Base-by-base conservation (phyloP, 352 stramenopile genomes). In the Phytophthora crassamura region DNA sequence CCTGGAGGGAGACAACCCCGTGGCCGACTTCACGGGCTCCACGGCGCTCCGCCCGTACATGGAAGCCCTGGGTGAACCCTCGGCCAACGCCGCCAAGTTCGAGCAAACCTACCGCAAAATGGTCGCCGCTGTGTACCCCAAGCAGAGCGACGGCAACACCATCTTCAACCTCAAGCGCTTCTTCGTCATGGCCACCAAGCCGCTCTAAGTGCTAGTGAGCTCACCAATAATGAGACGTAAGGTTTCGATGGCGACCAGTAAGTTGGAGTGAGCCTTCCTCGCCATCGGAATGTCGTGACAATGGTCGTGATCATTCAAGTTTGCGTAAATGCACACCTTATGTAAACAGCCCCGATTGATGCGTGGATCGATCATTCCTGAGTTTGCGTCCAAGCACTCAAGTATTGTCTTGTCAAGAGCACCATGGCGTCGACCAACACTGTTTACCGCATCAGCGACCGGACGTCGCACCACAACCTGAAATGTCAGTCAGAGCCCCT, bases 131-230 rank as follows among this genome's bases (percentile, higher is more conserved):
- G 84, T 81, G 18, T 91, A 93, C 55, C 75, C 82, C 4, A 81
- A 84, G 42, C 75, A 90, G 45, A 58, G 60, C 12, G 81, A 91
- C 51, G 80, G 81, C 4, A 39, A 60, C 57, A 88, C 82, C 1
- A 75, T 91, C 55, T 89, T 90, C 59, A 80, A 84, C 41, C 58
- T 89, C 36, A 90, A 82, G 47, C 84, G 84, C 16, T 91, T 93
- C 64, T 93, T 93, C 53, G 52, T 87, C 20, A 67, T 90, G 35
- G 80, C 74, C 7, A 75, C 59, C 14, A 88, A 85, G 56, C 39
- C 64, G 9, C 2, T 64, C 34, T 65, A 66, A 16, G 57, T 48
- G n/a, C n/a, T n/a, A n/a, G n/a, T n/a, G n/a, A n/a, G 64, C 6
- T 40, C 51, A 59, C 2, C 39, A 46, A 11, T 46, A 35, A 57